Conservation (phyloP, 257 asterid species). For the Vinca minor region DNA sequence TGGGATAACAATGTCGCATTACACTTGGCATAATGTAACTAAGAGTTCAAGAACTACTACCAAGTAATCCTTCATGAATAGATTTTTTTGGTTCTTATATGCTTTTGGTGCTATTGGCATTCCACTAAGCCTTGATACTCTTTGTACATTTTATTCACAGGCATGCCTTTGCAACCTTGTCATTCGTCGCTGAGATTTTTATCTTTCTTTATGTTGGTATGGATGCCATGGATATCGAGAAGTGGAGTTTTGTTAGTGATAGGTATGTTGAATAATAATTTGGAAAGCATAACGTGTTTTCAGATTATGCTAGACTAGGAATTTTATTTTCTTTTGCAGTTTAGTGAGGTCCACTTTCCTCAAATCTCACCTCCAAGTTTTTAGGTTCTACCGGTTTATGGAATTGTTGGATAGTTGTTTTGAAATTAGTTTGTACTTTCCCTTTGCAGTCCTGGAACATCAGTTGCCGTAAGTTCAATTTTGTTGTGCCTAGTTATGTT, state of each 20-base stretch:
- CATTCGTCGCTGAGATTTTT: conserved; percentile 37
- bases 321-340: background rate
- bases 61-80: conserved; percentile 18
- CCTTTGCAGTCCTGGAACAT: conserved; percentile 30
- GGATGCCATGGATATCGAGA: conserved; percentile 44
- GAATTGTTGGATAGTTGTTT: background rate
- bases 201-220: conserved; percentile 43
- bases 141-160: conserved; percentile 15
- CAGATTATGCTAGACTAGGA: background rate
- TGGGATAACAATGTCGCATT: conserved; percentile 43
- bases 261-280: conserved; percentile 20
- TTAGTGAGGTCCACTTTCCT: background rate
- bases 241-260: conserved; percentile 29
- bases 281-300: background rate
- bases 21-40: conserved; percentile 46
- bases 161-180: conserved; percentile 37
- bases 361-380: background rate
- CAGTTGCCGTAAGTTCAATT: conserved; percentile 29
- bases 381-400: background rate
- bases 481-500: conserved; percentile 26
- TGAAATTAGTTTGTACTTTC: background rate
- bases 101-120: background rate
- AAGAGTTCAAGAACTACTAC: conserved; percentile 37
- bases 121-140: background rate
- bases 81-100: background rate